Evolutionary conservation across 2,329 filamentous ascomycete genomes (phyloP), one percentile per base, ranked within the genome.

Genomic region (Xylariaceae sp.): DNA sequence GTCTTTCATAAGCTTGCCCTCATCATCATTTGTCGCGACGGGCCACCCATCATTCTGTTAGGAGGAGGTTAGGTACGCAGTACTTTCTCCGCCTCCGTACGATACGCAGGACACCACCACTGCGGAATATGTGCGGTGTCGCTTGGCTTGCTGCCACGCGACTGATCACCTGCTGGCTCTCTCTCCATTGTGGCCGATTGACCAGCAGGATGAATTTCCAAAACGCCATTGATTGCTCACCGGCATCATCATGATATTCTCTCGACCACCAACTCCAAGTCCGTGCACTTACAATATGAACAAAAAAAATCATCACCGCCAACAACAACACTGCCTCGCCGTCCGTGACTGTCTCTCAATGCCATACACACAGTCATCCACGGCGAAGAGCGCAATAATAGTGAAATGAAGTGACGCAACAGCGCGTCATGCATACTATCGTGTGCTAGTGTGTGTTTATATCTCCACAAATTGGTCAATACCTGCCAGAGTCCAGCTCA

Each of bases 71-170:
- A 18, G 17, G 23, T 30, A 30, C 23, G 53, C 57, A 53, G 56
- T 55, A 30, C 23, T 30, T 30, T 5, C 23, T 30, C 23, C 23
- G 23, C 2, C 17, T 18, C 17, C 17, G 37, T 39, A 39, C 37
- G 7, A 7, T 39, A 39, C 37, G 37, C 9, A 42, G 37, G 5
- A 42, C 37, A 13, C 37, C 23, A 30, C 23, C 4, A 30, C 23
- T 30, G 23, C 23, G 23, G 23, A 30, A 30, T 42, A 42, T 54
- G 44, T 52, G 55, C 56, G 57, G 55, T 55, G 60, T 57, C 48
- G 58, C 62, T 64, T 61, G 57, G 62, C 61, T 64, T 49, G 51
- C 56, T 61, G 60, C 60, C 62, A 64, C 60, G 60, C 61, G 62
- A 64, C 61, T 57, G 56, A 59, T 64, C 62, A 64, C 61, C 58